Conservation (phyloP, 129 eudicot genomes). For the Silybum marianum region DNA sequence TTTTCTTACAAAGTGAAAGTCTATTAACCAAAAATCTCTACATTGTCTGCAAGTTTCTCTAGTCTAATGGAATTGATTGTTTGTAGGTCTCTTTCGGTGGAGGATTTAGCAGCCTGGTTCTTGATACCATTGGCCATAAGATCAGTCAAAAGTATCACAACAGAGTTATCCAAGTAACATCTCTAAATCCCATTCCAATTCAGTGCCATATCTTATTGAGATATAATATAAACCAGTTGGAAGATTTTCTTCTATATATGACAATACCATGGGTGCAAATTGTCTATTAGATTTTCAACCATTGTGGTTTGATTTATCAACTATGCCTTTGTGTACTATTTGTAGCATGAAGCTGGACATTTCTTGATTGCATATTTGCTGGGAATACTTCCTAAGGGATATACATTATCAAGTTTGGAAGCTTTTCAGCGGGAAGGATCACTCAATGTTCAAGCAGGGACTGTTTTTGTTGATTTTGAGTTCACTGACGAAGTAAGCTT, state of each 20-base stretch:
- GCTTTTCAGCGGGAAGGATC: slow-evolving; percentile 90
- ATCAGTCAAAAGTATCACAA: slow-evolving; percentile 88
- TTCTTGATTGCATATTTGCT: slow-evolving; percentile 75
- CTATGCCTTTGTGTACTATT: not conserved
- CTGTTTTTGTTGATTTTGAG: slow-evolving; percentile 89
- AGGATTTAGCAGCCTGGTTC: slow-evolving; percentile 73
- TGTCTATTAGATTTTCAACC: not conserved
- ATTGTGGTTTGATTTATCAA: not conserved
- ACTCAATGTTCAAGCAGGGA: slow-evolving; percentile 89
- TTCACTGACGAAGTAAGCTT: slow-evolving; percentile 76
- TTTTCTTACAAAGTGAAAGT: not conserved
- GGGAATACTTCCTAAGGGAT: slow-evolving; percentile 89
- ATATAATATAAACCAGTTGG: not conserved
- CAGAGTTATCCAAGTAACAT: slow-evolving; percentile 83
- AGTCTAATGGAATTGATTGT: slow-evolving; percentile 26
- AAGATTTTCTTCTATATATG: not conserved
- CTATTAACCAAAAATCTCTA: not conserved
- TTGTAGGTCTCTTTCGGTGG: slow-evolving; percentile 71
- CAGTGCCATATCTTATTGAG: not conserved
- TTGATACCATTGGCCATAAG: slow-evolving; percentile 90
- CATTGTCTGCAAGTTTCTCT: slow-evolving; percentile 12
- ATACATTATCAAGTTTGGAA: slow-evolving; percentile 80
- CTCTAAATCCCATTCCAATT: not conserved
- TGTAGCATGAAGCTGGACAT: slow-evolving; percentile 95
- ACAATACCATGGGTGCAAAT: not conserved